Evolutionary conservation across 768 basidiomycete genomes (phyloP).

Genomic region (Russula virescens): DNA sequence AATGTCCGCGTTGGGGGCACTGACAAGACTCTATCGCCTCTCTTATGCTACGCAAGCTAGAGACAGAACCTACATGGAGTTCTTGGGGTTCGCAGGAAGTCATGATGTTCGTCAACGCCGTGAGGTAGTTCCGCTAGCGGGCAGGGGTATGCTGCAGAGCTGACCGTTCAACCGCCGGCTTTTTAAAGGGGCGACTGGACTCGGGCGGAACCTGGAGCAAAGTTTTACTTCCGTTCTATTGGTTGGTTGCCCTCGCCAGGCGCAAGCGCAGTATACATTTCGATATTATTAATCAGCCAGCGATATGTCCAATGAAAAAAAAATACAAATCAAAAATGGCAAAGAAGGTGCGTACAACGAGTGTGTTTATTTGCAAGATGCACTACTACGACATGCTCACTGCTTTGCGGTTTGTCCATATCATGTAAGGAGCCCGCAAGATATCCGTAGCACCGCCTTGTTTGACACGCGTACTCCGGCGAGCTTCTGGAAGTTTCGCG

Average conservation of each 20-base stretch:
- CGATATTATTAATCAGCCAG: conserved; percentile 16
- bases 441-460: conserved; percentile 51
- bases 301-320: not conserved
- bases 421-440: conserved; percentile 78
- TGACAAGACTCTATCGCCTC: conserved; percentile 18
- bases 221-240: conserved; percentile 4
- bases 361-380: conserved; percentile 6
- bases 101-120: conserved; percentile 5
- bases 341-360: conserved; percentile 9
- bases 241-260: not conserved
- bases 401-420: conserved; percentile 80
- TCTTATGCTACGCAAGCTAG: conserved; percentile 19
- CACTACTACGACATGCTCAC: conserved; percentile 33
- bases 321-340: conserved; percentile 4
- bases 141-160: too few relatives aligned
- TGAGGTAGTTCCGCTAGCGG: too few relatives aligned
- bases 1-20: conserved; percentile 2
- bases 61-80: conserved; percentile 14
- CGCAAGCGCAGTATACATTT: not conserved
- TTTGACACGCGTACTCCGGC: conserved; percentile 67
- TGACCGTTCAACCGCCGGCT: too few relatives aligned
- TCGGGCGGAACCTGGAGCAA: conserved; percentile 16
- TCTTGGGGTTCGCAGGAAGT: not conserved
- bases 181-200: not conserved
- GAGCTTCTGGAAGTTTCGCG: conserved; percentile 70